Evolutionary conservation across 2,329 filamentous ascomycete species (phyloP).

Genomic region (Hypoxylon sp.): DNA sequence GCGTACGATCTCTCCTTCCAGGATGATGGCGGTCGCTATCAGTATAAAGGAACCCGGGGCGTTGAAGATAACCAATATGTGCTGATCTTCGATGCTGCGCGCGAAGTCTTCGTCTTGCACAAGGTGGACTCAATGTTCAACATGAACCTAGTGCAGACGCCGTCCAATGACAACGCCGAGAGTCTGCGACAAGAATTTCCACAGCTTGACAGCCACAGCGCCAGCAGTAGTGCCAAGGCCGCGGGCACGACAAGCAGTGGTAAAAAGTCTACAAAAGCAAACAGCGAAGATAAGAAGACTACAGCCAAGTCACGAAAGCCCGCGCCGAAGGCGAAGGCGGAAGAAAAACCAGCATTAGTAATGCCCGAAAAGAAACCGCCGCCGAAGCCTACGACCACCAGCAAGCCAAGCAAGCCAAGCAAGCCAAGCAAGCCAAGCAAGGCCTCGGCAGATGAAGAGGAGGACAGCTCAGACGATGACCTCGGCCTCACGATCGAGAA

Average conservation of each 20-base stretch:
- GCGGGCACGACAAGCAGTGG: slow-evolving; percentile 21
- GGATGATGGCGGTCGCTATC: slow-evolving; percentile 70
- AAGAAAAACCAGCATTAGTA: slow-evolving; percentile 31
- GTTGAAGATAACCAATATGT: slow-evolving; percentile 72
- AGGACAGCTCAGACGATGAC: slow-evolving; percentile 71
- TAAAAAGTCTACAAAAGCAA: slow-evolving; percentile 41
- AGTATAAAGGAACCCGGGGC: slow-evolving; percentile 72
- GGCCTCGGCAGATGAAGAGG: slow-evolving; percentile 55
- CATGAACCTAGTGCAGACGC: slow-evolving; percentile 85
- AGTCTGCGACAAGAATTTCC: slow-evolving; percentile 77
- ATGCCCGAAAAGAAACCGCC: slow-evolving; percentile 48
- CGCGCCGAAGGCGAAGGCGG: slow-evolving; percentile 40
- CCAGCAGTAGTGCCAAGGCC: slow-evolving; percentile 42
- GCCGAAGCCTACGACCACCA: slow-evolving; percentile 55
- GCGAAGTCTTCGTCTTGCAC: slow-evolving; percentile 85
- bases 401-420: slow-evolving; percentile 51
- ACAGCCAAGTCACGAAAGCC: slow-evolving; percentile 50
- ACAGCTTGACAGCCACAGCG: slow-evolving; percentile 67
- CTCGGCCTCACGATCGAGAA: slow-evolving; percentile 73
- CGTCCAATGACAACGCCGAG: slow-evolving; percentile 73
- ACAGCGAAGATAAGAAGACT: slow-evolving; percentile 46
- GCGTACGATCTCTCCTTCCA: slow-evolving; percentile 70
- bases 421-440: slow-evolving; percentile 52
- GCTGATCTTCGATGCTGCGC: slow-evolving; percentile 81
- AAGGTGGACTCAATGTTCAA: slow-evolving; percentile 85